Percentiles rank a stretch among this genome's conserved stretches.
Conservation (phyloP, 345 rosid genomes). For the Eucalyptus cladocalyx region DNA sequence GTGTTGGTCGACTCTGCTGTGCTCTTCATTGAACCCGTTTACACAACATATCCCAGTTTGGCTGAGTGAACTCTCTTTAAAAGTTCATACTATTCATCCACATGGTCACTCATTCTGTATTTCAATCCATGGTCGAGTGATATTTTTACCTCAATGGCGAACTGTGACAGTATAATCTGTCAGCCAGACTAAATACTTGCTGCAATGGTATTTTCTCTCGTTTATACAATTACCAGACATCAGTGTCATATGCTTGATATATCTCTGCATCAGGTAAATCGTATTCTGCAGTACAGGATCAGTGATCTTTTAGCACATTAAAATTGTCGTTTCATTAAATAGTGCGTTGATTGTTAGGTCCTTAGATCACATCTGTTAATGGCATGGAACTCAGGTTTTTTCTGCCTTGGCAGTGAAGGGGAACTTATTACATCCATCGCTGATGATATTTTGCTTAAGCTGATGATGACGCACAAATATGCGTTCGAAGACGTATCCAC, state of each 20-base stretch:
- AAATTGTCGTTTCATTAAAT: rapidly evolving
- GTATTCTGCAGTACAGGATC: background rate
- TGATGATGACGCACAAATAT: rapidly evolving
- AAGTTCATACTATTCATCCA: too few species aligned
- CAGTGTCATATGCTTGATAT: too few species aligned
- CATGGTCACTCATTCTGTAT: rapidly evolving
- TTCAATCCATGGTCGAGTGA: rapidly evolving
- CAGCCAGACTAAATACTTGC: rapidly evolving
- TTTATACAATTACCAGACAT: rapidly evolving
- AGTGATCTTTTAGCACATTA: background rate
- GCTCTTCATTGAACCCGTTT: too few species aligned
- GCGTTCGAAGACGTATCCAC: background rate
- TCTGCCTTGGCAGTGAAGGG: background rate
- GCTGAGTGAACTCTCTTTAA: too few species aligned
- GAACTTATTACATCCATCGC: rapidly evolving
- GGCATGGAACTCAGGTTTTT: background rate
- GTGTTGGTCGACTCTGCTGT: too few species aligned
- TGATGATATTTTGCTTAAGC: background rate
- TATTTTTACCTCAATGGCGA: rapidly evolving
- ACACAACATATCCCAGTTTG: too few species aligned
- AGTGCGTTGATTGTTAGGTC: background rate
- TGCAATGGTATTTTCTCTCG: rapidly evolving
- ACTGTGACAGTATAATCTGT: too few species aligned
- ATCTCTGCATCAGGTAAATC: too few species aligned
- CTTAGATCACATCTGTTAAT: background rate